phyloP scores from a whole-genome alignment of 2,329 filamentous ascomycete species.

The Fusarium albosuccineum region DNA sequence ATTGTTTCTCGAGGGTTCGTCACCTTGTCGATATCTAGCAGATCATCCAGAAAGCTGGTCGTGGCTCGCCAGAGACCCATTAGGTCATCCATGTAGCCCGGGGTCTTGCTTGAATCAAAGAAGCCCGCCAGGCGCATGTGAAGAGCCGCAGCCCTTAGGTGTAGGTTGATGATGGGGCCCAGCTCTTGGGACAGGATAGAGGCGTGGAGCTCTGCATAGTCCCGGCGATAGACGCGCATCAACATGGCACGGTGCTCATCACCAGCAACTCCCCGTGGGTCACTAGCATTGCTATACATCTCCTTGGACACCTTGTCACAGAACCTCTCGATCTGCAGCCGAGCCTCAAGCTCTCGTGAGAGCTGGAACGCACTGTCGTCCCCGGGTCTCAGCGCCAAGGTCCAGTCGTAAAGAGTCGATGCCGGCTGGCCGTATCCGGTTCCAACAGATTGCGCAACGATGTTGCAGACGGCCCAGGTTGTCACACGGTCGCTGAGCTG shows the following conservation, averaged over 20 bases:
- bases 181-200: slow-evolving; percentile 70
- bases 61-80: slow-evolving; percentile 82
- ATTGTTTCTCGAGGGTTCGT: slow-evolving; percentile 60
- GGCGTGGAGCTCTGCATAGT: slow-evolving; percentile 73
- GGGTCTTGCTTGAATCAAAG: slow-evolving; percentile 80
- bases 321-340: slow-evolving; percentile 79
- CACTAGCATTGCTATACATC: slow-evolving; percentile 82
- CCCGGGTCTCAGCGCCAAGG: slow-evolving; percentile 71
- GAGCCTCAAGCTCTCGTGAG: slow-evolving; percentile 72
- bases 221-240: slow-evolving; percentile 74
- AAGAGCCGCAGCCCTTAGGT: slow-evolving; percentile 78
- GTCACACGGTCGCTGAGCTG: slow-evolving; percentile 82
- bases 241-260: slow-evolving; percentile 76
- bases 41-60: slow-evolving; percentile 75
- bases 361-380: slow-evolving; percentile 71
- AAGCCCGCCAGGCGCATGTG: slow-evolving; percentile 84
- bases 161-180: slow-evolving; percentile 71
- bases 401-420: slow-evolving; percentile 83
- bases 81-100: slow-evolving; percentile 79
- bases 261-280: slow-evolving; percentile 76
- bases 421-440: slow-evolving; percentile 87
- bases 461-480: slow-evolving; percentile 89
- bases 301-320: slow-evolving; percentile 83
- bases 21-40: slow-evolving; percentile 67
- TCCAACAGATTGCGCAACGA: slow-evolving; percentile 84